Base-by-base conservation (phyloP, 2,329 filamentous ascomycete genomes). In the Fusarium sp. region DNA sequence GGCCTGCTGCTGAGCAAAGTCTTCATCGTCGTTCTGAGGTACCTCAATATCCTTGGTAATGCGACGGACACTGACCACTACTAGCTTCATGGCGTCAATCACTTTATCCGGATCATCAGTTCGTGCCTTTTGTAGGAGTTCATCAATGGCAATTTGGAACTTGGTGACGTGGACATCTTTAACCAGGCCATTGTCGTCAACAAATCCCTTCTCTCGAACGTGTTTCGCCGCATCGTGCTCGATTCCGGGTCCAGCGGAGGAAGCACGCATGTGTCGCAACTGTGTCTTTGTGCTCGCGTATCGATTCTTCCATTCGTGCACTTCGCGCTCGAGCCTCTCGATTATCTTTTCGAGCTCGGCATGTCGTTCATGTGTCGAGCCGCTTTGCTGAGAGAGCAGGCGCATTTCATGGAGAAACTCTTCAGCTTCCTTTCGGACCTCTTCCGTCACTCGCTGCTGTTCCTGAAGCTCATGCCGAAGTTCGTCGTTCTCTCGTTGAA, bases 61-160 rank as follows among this genome's bases (percentile, higher is more conserved):
- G 58, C 88, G 86, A 56, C 93, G 88, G 47, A 97, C 91, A 63
- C 88, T 88, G 66, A 91, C 82, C 37, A 97, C 88, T 25, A 97
- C 92, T 51, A 84, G 80, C 75, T 96, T 97, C 88, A 97, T 94
- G 67, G 89, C 87, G 39, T 95, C 90, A 44, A 96, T 87, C 31
- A 95, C 88, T 64, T 85, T 85, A 41, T 89, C 84, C 1, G 92
- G 87, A 48, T 90, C 85, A n/a, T 90, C 86, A 31, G 83, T 82
- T 45, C 93, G 88, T 15, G 93, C 92, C 36, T 83, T 85, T 63
- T 89, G 89, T 32, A 99, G 82, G 35, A 98, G 82, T 70, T 98
- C 94, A 72, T 99, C 94, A 59, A 99, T 91, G 19, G 93, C 86
- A 57, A 98, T 89, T 75, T 99, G 95, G 79, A 97, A 98, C 71